Evolutionary conservation across 2,329 filamentous ascomycete genomes (phyloP), one percentile per base, ranked within the genome.

Genomic region (Diplodia seriata): DNA sequence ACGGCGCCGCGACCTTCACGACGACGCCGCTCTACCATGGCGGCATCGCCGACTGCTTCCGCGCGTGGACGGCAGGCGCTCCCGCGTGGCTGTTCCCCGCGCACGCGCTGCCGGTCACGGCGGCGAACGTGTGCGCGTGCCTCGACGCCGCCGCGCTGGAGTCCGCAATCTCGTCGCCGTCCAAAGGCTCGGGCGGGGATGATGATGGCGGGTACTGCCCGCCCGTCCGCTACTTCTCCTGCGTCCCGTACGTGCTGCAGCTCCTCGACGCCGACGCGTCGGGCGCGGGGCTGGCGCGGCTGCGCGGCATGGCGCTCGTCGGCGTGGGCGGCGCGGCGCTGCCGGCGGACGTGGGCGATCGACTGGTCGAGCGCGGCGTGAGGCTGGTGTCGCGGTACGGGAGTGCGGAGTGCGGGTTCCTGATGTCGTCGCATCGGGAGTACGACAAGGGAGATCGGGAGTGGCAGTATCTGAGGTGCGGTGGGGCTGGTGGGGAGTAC

Each of bases 1-100:
- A 1, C 8, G 33, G 2, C 3, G 73, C 78, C 2, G 84, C 86
- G 0, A 89, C 86, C 0, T 90, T 90, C 71, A 88, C 87, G 0
- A 89, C 87, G 0, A 90, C 88, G 2, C 88, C 89, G 0, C 79
- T 90, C 0, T 90, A 89, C 70, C 87, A 90, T 71, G 89, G 88
- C 1, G 89, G 88, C 0, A 81, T 89, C 9, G 86, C 88, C 1
- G 89, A 90, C 73, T 81, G 86, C 23, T 85, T 90, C 55, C 79
- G 88, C 61, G 83, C 87, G 0, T 90, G 88, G 87, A 85, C 86
- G 1, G 87, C 85, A 68, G 82, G 81, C 20, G 84, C 86, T 0
- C 75, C 85, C 71, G 85, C 90, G 2, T 90, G 87, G 85, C 79
- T 90, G 11, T 90, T 90, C 70, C 87, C 88, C 0, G 83, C 85